These are phyloP conservation scores for Zarea fungicola DNA, from an alignment of 2,329 filamentous ascomycete species.

Conservation along the genomic window DNA sequence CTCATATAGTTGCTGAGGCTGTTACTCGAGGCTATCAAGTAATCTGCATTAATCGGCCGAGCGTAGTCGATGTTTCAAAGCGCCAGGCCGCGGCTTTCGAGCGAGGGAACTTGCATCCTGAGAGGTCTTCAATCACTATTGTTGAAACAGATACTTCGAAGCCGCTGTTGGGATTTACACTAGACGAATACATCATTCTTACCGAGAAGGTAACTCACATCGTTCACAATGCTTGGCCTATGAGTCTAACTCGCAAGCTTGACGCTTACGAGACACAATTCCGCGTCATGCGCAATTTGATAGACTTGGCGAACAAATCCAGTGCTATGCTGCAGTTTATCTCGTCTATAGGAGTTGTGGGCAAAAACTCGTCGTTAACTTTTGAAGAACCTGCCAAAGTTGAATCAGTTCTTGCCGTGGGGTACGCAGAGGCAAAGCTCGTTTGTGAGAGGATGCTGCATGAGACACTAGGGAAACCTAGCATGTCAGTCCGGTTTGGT, in stretches of 20 bases:
- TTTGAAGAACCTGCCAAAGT: slow-evolving; percentile 36
- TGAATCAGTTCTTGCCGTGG: slow-evolving; percentile 36
- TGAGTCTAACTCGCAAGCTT: slow-evolving; percentile 37
- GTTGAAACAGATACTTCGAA: slow-evolving; percentile 20
- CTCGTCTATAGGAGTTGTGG: slow-evolving; percentile 36
- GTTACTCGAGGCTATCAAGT: no score
- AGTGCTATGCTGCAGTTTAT: slow-evolving; percentile 28
- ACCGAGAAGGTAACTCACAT: slow-evolving; percentile 41
- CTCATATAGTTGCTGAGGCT: no score
- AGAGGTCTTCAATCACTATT: no score
- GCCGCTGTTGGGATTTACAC: slow-evolving; percentile 35
- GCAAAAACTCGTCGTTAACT: slow-evolving; percentile 22
- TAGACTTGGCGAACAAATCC: slow-evolving; percentile 39
- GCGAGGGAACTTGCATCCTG: no score
- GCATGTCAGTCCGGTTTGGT: slow-evolving; percentile 34
- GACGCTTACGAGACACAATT: slow-evolving; percentile 38
- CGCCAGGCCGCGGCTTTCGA: no score
- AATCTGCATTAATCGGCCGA: no score
- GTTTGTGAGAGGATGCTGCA: slow-evolving; percentile 46
- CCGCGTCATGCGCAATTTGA: slow-evolving; percentile 39
- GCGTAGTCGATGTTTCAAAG: no score
- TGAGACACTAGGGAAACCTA: slow-evolving; percentile 38
- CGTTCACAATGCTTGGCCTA: slow-evolving; percentile 47
- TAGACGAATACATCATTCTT: slow-evolving; percentile 32
- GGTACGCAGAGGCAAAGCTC: slow-evolving; percentile 49